Evolutionary conservation across 768 basidiomycete species (phyloP).

Genomic region (Imleria badia): DNA sequence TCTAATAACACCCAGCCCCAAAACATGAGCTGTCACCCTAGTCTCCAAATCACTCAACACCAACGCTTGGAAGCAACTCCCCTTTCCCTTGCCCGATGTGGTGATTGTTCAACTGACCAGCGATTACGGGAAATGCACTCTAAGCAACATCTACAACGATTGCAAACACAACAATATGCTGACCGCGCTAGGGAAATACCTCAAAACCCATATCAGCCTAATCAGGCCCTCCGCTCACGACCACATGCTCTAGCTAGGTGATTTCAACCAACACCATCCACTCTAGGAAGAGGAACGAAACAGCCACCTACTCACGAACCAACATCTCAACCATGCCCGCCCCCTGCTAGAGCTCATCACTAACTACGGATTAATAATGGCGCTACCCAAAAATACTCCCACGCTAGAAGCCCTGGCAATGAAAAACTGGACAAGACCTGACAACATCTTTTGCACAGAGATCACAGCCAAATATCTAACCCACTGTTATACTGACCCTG

Average conservation of each 20-base stretch:
- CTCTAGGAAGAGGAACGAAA: conserved; percentile 29
- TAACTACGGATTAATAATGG: conserved; percentile 33
- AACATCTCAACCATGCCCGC: background rate
- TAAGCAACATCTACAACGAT: background rate
- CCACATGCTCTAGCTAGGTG: conserved; percentile 24
- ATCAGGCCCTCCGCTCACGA: background rate
- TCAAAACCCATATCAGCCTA: background rate
- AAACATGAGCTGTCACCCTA: background rate
- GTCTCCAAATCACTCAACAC: background rate
- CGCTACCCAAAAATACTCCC: conserved; percentile 32
- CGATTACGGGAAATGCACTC: fast-evolving
- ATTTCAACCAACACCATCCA: conserved; percentile 36
- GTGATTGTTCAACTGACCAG: background rate
- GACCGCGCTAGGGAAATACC: background rate
- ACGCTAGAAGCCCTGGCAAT: conserved; percentile 33
- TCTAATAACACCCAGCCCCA: fast-evolving
- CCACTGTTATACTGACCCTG: background rate
- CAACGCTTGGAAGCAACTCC: background rate
- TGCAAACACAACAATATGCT: background rate
- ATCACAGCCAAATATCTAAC: fast-evolving
- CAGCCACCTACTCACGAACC: conserved; percentile 21
- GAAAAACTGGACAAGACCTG: conserved; percentile 23
- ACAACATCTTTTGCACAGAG: conserved; percentile 16
- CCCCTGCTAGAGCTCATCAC: background rate
- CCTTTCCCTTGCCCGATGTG: background rate